Evolutionary conservation across 1,284 basidiomycete genomes (phyloP), one percentile per base, ranked within the genome.

Genomic region (Ganoderma multipileum): DNA sequence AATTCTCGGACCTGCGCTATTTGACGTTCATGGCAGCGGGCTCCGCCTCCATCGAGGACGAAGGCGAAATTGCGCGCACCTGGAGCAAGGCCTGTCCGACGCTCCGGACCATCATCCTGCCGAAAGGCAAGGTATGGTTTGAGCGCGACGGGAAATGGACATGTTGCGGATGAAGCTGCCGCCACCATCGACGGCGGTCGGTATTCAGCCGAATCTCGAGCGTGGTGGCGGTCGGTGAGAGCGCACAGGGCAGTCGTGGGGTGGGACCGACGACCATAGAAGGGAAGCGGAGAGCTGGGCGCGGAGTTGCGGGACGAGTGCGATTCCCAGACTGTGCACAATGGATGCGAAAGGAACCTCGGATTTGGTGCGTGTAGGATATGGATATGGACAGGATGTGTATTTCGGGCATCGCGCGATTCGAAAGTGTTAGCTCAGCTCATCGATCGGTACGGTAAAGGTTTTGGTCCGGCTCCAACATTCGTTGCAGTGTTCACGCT

Each of bases 51-150:
- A 61, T 75, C 26, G 77, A 79, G 23, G 70, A 80, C 60, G 84
- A 85, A 66, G 75, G 73, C 2, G 71, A 73, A 55, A 77, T 84
- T 8, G 83, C 79, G 28, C 71, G 71, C 20, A 60, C 70, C 38
- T 84, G 83, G 83, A 78, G 80, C 47, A 71, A 71, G 64, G 81
- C 82, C 9, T 85, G 83, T 70, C 81, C 80, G 5, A 83, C 82
- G 1, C 77, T 85, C 44, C 75, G 76, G 64, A 85, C 84, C 8
- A 81, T 85, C 72, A 84, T 85, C 18, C 71, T 84, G 3, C 83
- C 83, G 12, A 78, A 79, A 66, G 84, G 84, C 2, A 64, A 79
- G 65, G 76, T 85, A 23, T 84, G 84, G 83, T 82, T 81, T 23
- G 71, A 74, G 71, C 73, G 76, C 57, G 70, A 75, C 58, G 71